Conservation (phyloP, 352 stramenopile genomes). For the Pythium sp. region DNA sequence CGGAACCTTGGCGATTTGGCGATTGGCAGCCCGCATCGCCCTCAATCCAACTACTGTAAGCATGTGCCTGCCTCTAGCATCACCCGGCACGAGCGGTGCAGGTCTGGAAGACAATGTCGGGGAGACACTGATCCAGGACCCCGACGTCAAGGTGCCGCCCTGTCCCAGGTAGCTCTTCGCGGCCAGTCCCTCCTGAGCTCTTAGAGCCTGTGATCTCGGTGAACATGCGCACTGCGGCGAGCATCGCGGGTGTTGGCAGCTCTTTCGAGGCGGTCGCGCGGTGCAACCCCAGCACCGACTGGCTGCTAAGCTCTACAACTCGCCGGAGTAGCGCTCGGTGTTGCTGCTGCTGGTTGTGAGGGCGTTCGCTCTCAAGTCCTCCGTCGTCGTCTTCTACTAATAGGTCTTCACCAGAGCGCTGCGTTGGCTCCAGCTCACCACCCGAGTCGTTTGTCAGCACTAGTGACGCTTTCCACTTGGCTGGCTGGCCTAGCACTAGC, state of each 20-base stretch:
- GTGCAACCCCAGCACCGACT: conserved; percentile 21
- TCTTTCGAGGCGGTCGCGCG: conserved; percentile 15
- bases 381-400: background rate
- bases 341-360: background rate
- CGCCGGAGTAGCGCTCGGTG: background rate
- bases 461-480: too few species aligned
- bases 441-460: background rate
- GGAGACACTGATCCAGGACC: conserved; percentile 13
- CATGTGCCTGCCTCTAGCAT: background rate
- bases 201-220: background rate
- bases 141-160: background rate
- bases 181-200: background rate
- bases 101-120: conserved; percentile 12
- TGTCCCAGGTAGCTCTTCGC: too few species aligned
- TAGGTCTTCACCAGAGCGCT: background rate
- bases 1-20: too few species aligned
- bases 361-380: background rate
- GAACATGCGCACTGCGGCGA: conserved; percentile 12
- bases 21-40: too few species aligned
- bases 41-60: background rate
- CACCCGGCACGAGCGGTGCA: background rate
- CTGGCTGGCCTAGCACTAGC: background rate
- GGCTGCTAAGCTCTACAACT: conserved; percentile 16
- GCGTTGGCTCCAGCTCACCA: too few species aligned
- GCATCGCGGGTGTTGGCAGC: conserved; percentile 17